Evolutionary conservation across 768 basidiomycete genomes (phyloP).

Genomic region (Ephemerocybe angulata): DNA sequence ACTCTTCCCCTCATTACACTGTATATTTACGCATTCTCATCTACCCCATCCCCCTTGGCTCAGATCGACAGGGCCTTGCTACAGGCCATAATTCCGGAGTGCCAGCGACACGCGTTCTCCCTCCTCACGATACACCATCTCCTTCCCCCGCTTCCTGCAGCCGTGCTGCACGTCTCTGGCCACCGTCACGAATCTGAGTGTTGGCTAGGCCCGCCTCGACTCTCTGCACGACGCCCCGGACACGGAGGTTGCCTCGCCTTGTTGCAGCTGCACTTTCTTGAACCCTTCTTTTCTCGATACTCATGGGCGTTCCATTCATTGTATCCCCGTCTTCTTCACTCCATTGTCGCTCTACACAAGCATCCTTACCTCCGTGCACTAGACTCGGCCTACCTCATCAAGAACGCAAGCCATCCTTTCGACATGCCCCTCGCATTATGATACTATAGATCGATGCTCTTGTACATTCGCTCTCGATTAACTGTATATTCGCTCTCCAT

Average conservation of each 20-base stretch:
- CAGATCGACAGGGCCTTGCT: slow-evolving; percentile 18
- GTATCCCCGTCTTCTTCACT: slow-evolving; percentile 48
- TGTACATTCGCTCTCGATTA: slow-evolving; percentile 28
- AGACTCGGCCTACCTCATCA: slow-evolving; percentile 26
- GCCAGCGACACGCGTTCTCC: slow-evolving; percentile 31
- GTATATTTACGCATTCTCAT: slow-evolving; percentile 39
- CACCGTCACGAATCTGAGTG: slow-evolving; percentile 22
- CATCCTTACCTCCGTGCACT: slow-evolving; percentile 37
- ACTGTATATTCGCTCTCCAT: slow-evolving; percentile 10
- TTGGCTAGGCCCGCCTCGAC: slow-evolving; percentile 39
- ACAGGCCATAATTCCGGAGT: slow-evolving; percentile 9
- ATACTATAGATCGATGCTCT: slow-evolving; percentile 48
- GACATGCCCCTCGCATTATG: slow-evolving; percentile 25
- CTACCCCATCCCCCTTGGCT: slow-evolving; percentile 28
- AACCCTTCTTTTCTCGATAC: slow-evolving; percentile 39
- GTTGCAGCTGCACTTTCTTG: slow-evolving; percentile 50
- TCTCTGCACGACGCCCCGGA: slow-evolving; percentile 12
- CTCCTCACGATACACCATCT: slow-evolving; percentile 24
- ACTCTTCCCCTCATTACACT: slow-evolving; percentile 37
- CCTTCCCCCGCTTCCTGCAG: slow-evolving; percentile 42
- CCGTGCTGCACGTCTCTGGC: slow-evolving; percentile 49
- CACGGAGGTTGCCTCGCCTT: slow-evolving; percentile 8
- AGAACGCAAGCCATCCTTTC: slow-evolving; percentile 15
- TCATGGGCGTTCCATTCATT: slow-evolving; percentile 37
- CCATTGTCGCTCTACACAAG: slow-evolving; percentile 66